phyloP scores from a whole-genome alignment of 768 basidiomycete species.

The Gloeopeniophorella convolvens region DNA sequence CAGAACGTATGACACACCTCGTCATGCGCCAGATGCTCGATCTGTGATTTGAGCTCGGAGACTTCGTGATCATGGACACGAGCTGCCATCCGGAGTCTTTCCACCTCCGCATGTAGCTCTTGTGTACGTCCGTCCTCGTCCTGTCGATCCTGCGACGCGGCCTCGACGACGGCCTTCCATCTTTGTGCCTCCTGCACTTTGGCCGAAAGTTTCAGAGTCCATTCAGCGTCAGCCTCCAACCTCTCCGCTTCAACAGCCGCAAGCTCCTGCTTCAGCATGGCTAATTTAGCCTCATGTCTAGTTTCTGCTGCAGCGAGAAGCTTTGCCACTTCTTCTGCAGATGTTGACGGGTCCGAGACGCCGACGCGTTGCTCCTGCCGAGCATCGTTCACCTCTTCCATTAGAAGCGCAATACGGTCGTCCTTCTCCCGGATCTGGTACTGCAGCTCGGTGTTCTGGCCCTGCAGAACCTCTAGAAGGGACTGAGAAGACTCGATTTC shows the following conservation, averaged over 20 bases:
- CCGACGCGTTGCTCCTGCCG: conserved; percentile 49
- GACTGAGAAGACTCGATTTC: conserved; percentile 81
- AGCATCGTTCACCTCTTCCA: conserved; percentile 62
- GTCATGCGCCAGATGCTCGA: conserved; percentile 44
- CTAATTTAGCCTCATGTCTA: conserved; percentile 69
- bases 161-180: conserved; percentile 52
- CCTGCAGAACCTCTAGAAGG: conserved; percentile 67
- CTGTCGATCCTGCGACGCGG: conserved; percentile 52
- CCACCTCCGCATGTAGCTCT: conserved; percentile 50
- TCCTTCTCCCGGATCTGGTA: conserved; percentile 79
- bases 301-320: conserved; percentile 67
- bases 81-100: conserved; percentile 42
- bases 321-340: conserved; percentile 60
- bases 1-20: conserved; percentile 50
- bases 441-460: conserved; percentile 76
- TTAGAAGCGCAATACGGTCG: conserved; percentile 64
- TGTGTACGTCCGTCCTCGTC: conserved; percentile 46
- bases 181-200: conserved; percentile 74
- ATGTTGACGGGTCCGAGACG: conserved; percentile 40
- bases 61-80: conserved; percentile 45
- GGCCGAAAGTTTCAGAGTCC: conserved; percentile 78
- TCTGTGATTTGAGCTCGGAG: conserved; percentile 46
- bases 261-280: conserved; percentile 64
- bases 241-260: conserved; percentile 71
- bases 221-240: conserved; percentile 80